Base-by-base conservation (phyloP, 2,329 filamentous ascomycete species). In the Fusarium equiseti region DNA sequence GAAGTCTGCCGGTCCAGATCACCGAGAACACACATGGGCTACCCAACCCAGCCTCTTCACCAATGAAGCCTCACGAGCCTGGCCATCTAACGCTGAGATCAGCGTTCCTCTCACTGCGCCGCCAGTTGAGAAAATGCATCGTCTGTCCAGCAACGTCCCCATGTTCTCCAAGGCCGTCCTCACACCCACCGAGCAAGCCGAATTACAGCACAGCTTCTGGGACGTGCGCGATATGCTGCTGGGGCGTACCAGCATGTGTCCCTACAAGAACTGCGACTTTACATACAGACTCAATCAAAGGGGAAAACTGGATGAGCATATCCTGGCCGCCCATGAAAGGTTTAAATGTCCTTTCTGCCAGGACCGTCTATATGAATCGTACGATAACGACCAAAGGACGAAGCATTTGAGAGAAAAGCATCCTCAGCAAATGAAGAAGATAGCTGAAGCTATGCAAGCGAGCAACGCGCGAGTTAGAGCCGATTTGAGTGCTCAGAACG, bases 131-230 rank as follows among this genome's bases (percentile, higher is more conserved):
- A 68, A 70, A 3, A 68, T 85, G 20, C 74, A 84, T 48, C 75
- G 75, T 13, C 80, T 77, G 0, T 74, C 77, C 1, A 68, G 71
- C 20, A 76, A 74, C 31, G 70, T 82, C 27, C 82, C 83, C 2
- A 77, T 79, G 48, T 71, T 82, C 18, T 79, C 77, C 18, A 77
- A 79, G 26, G 79, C 75, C 2, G 74, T 84, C 18, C 71, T 84
- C 57, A 86, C 83, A 0, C 78, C 80, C 0, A 81, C 77, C 0
- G 83, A 85, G 65, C 76, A 81, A 52, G 77, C 74, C 4, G 70
- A 76, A 7, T 73, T 85, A 1, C 80, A 84, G 35, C 8, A 3
- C 0, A 8, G 27, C 11, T 29, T 63, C 20, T 60, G 52, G 44
- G 9, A 52, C 0, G 16, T 60, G 8, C 70, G 73, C 2, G 66